Conservation (phyloP, 169 alveolate genomes). For the Perkinsus chesapeaki region DNA sequence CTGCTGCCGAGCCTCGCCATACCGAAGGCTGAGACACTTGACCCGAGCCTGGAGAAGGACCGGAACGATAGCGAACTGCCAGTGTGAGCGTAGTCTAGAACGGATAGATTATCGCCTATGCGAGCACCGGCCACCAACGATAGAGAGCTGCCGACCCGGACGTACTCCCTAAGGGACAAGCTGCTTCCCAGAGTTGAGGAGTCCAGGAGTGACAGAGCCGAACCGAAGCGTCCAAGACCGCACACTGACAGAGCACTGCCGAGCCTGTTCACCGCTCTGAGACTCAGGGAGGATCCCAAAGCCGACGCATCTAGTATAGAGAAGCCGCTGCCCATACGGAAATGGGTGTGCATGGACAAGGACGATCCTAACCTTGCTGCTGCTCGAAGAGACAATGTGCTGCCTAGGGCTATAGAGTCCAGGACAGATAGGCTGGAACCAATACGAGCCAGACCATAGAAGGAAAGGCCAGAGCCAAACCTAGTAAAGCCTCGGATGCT, state of each 20-base stretch:
- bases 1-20: background rate
- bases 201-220: background rate
- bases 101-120: background rate
- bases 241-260: conserved; percentile 3
- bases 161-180: background rate
- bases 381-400: background rate
- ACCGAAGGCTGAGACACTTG: background rate
- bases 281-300: background rate
- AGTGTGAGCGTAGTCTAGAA: background rate
- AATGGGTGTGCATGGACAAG: background rate
- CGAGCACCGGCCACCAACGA: background rate
- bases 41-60: background rate
- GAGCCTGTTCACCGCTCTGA: background rate
- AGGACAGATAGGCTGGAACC: background rate
- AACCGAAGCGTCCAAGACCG: background rate
- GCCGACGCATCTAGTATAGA: background rate
- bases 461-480: background rate
- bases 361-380: background rate
- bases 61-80: background rate
- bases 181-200: background rate
- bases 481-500: background rate
- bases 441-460: background rate
- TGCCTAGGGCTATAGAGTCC: background rate
- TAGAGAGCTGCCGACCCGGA: background rate
- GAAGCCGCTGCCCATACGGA: background rate